phyloP scores from a whole-genome alignment of 768 basidiomycete species.

The Lactarius tabidus region DNA sequence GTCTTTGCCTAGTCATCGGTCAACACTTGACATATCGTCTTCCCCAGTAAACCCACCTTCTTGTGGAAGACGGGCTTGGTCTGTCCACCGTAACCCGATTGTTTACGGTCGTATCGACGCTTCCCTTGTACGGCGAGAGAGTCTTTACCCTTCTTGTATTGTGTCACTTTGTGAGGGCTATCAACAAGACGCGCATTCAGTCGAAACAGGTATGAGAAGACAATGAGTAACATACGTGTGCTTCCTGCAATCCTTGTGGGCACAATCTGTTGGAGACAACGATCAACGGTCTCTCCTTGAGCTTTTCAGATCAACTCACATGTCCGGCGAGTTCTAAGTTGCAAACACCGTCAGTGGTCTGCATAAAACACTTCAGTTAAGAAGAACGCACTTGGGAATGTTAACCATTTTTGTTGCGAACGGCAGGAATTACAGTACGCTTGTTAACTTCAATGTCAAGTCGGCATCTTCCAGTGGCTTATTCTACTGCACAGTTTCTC shows the following conservation, averaged over 20 bases:
- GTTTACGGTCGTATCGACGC: slow-evolving; percentile 99
- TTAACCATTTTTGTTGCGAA: slow-evolving; percentile 74
- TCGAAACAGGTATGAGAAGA: neutral
- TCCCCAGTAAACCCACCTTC: slow-evolving; percentile 58
- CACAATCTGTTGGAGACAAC: slow-evolving; percentile 60
- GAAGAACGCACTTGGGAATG: slow-evolving; percentile 77
- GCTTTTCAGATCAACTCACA: slow-evolving; percentile 55
- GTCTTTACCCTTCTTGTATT: slow-evolving; percentile 99
- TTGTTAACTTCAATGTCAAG: too few relatives aligned
- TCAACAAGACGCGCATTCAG: slow-evolving; percentile 20
- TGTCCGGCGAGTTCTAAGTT: slow-evolving; percentile 85
- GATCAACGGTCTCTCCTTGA: slow-evolving; percentile 20
- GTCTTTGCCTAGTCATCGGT: slow-evolving; percentile 71
- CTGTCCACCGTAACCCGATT: slow-evolving; percentile 99
- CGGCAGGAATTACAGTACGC: neutral
- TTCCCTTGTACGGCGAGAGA: slow-evolving; percentile 98
- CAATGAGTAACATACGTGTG: slow-evolving; percentile 71
- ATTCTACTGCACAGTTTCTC: slow-evolving; percentile 16
- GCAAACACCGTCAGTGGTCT: slow-evolving; percentile 18
- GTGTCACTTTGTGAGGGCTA: slow-evolving; percentile 98
- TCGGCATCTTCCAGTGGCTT: slow-evolving; percentile 15
- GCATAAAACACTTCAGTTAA: neutral
- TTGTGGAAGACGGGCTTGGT: slow-evolving; percentile 99
- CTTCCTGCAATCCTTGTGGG: slow-evolving; percentile 95
- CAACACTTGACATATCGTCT: neutral